Conservation (phyloP, 805 yeast genomes). For the Wickerhamiella lipophila region DNA sequence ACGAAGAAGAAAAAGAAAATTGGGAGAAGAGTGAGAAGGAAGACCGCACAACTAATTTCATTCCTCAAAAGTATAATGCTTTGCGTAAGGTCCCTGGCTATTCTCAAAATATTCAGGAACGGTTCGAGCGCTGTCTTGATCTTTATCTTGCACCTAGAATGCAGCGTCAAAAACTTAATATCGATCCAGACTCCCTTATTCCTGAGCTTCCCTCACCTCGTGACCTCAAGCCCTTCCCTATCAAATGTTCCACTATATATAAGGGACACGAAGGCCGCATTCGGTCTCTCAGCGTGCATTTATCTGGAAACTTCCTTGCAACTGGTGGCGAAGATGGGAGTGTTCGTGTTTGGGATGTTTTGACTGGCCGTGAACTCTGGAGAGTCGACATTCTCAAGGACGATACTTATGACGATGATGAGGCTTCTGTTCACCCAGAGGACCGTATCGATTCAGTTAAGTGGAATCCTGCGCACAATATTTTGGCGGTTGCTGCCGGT, state of each 20-base stretch:
- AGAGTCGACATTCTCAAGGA: constrained; percentile 29
- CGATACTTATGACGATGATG: constrained; percentile 27
- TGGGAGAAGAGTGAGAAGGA: constrained; percentile 60
- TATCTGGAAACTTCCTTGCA: constrained; percentile 87
- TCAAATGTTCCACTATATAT: constrained; percentile 69
- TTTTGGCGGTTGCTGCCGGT: constrained; percentile 75
- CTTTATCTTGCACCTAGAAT: constrained; percentile 92
- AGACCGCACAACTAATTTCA: constrained; percentile 64
- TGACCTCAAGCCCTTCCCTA: constrained; percentile 94
- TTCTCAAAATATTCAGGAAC: constrained; percentile 69
- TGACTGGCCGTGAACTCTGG: constrained; percentile 89
- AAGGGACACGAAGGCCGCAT: constrained; percentile 76
- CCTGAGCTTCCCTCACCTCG: constrained; percentile 96
- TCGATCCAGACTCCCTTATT: constrained; percentile 89
- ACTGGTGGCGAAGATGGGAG: constrained; percentile 97
- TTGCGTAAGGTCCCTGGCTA: constrained; percentile 92
- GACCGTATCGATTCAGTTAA: constrained; percentile 38
- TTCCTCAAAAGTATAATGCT: constrained; percentile 72
- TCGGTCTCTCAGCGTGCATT: constrained; percentile 73
- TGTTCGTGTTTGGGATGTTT: constrained; percentile 90
- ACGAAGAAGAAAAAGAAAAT: constrained; percentile 59
- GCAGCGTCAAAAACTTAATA: constrained; percentile 75
- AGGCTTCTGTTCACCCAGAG: constrained; percentile 32
- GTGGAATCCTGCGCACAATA: constrained; percentile 85
- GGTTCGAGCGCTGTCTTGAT: constrained; percentile 89